Base-by-base conservation (phyloP, 2,329 filamentous ascomycete species). In the Helotiales sp. region DNA sequence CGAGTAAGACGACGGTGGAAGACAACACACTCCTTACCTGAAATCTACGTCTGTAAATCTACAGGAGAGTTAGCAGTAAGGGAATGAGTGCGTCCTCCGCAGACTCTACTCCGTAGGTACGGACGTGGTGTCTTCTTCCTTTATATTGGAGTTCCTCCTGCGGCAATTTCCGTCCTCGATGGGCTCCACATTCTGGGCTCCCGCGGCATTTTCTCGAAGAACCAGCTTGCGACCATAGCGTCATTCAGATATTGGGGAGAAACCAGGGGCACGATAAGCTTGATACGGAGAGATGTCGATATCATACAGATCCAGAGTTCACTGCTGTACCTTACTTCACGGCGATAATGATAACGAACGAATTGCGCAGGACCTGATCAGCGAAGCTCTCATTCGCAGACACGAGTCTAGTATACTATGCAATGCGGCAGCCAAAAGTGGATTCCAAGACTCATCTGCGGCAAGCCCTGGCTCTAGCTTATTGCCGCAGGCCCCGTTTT, bases 401-500 rank as follows among this genome's bases (percentile, higher is more conserved):
- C 25, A 12, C 27, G 25, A 56, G 44, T 51, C 34, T 34, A 56
- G 30, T 51, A 51, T 24, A 15, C 10, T 29, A 57, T 57, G 55
- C 55, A n/a, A n/a, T n/a, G n/a, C n/a, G n/a, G n/a, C n/a, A 53
- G 33, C 17, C 29, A 25, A 9, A 33, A 42, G 40, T 57, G 40
- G 48, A 55, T 55, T 30, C n/a, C 22, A 40, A 31, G 48, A 31
- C 48, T 17, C n/a, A 19, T 51, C 42, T 48, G 49, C 49, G n/a
- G 34, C 50, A 49, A 40, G 31, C 47, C 44, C 22, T 42, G 57
- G 50, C 40, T 30, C 52, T 50, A 27, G 47, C 30, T 61, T 34
- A 58, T 59, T 59, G 44, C 62, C 55, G 54, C 53, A 22, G 52
- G 38, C 52, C 42, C 53, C 24, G 38, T 22, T 49, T 54, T 54